Conservation (phyloP, 441 rosid species). For the Adansonia rubrostipa region DNA sequence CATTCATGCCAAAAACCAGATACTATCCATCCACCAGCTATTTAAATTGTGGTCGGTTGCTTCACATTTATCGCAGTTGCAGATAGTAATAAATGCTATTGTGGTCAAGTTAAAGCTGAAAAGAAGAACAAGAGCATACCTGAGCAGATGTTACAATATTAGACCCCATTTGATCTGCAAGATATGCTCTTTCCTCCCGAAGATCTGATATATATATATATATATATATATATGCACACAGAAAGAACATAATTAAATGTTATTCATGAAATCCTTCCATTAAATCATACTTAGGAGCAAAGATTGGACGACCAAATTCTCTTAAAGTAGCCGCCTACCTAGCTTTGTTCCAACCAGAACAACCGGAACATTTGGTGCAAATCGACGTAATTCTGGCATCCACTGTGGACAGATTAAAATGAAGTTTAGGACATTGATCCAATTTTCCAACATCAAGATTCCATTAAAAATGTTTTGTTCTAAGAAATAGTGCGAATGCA, state of each 20-base stretch:
- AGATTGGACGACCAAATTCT: neutral
- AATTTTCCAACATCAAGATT: neutral
- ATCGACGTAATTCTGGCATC: constrained; percentile 97
- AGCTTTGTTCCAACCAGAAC: constrained; percentile 93
- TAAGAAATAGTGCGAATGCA: constrained; percentile 15
- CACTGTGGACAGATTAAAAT: constrained; percentile 54
- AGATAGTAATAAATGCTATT: no score
- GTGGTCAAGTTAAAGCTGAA: neutral
- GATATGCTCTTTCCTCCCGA: constrained; percentile 76
- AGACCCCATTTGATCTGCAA: constrained; percentile 65
- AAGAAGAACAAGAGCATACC: constrained; percentile 39
- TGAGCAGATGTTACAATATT: constrained; percentile 74
- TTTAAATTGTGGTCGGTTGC: no score
- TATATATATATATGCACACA: no score
- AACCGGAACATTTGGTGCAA: constrained; percentile 92
- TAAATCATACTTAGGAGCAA: neutral
- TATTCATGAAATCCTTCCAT: neutral
- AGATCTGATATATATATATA: constrained; percentile 53
- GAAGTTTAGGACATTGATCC: neutral
- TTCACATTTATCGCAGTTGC: no score
- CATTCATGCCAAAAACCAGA: neutral
- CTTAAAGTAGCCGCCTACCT: constrained; percentile 48
- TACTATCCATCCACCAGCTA: no score
- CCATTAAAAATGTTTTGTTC: constrained; percentile 11
- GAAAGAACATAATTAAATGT: neutral